These are phyloP conservation scores for Pluteus cervinus DNA, from an alignment of 768 basidiomycete species.

Conservation along the genomic window DNA sequence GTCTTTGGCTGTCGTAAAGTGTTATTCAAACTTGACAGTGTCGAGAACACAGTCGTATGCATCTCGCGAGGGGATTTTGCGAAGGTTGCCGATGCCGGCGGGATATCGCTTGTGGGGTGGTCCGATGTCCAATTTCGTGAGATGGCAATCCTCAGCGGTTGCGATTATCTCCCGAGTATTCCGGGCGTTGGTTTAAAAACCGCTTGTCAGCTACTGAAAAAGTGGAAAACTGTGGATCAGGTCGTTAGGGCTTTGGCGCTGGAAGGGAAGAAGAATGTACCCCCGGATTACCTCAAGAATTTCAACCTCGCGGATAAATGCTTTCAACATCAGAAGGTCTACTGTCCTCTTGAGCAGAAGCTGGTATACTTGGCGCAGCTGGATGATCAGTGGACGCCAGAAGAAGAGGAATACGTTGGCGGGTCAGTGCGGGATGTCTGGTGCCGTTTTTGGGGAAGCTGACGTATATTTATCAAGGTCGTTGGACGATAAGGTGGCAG, in stretches of 20 bases:
- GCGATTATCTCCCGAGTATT: slow-evolving; percentile 90
- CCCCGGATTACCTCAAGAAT: slow-evolving; percentile 63
- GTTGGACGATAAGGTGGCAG: slow-evolving; percentile 59
- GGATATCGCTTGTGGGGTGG: slow-evolving; percentile 84
- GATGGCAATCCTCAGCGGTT: slow-evolving; percentile 91
- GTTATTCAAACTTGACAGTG: slow-evolving; percentile 86
- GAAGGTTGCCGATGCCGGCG: slow-evolving; percentile 38
- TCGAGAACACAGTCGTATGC: slow-evolving; percentile 54
- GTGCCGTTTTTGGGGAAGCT: background rate
- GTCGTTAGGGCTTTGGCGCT: slow-evolving; percentile 68
- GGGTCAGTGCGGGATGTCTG: slow-evolving; percentile 40
- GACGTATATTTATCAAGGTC: slow-evolving; percentile 36
- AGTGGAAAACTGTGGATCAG: slow-evolving; percentile 82
- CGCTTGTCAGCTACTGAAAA: slow-evolving; percentile 74
- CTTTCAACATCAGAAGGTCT: slow-evolving; percentile 91
- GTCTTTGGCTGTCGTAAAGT: slow-evolving; percentile 95
- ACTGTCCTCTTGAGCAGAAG: slow-evolving; percentile 59
- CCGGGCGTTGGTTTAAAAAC: slow-evolving; percentile 92
- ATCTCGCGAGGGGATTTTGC: slow-evolving; percentile 64
- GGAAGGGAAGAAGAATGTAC: slow-evolving; percentile 83
- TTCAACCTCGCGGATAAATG: slow-evolving; percentile 86
- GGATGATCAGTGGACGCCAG: slow-evolving; percentile 48
- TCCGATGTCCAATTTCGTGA: slow-evolving; percentile 84
- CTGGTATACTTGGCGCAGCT: slow-evolving; percentile 71
- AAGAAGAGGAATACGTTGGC: slow-evolving; percentile 69